Conservation (phyloP, 2,329 filamentous ascomycete genomes). For the Trichophyton verrucosum region DNA sequence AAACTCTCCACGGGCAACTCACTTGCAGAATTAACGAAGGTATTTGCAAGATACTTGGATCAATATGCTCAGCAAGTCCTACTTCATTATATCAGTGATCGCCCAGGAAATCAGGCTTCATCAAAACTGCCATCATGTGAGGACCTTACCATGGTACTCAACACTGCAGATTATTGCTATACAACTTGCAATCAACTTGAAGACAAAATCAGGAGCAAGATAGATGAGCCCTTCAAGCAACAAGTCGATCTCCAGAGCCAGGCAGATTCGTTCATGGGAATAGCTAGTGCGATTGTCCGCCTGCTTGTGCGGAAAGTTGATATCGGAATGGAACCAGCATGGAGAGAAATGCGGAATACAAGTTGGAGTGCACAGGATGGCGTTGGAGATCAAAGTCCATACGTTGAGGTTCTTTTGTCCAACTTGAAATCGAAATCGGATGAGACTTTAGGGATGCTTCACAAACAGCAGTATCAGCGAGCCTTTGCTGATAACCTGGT, state of each 20-base stretch:
- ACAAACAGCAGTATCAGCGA: slow-evolving; percentile 85
- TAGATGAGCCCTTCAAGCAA: slow-evolving; percentile 63
- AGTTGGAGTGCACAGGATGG: slow-evolving; percentile 90
- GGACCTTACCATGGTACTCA: slow-evolving; percentile 74
- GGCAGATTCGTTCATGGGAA: slow-evolving; percentile 87
- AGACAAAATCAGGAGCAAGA: slow-evolving; percentile 82
- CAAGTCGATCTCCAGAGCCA: slow-evolving; percentile 84
- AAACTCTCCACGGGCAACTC: slow-evolving; percentile 88
- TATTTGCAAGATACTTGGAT: slow-evolving; percentile 84
- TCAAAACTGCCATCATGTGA: slow-evolving; percentile 47
- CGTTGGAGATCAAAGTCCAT: slow-evolving; percentile 86
- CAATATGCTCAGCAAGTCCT: slow-evolving; percentile 91
- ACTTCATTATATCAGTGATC: slow-evolving; percentile 55
- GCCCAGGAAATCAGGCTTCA: slow-evolving; percentile 42
- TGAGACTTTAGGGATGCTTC: slow-evolving; percentile 63
- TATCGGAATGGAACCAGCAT: slow-evolving; percentile 66
- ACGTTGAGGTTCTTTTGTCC: slow-evolving; percentile 68
- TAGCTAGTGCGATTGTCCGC: slow-evolving; percentile 76
- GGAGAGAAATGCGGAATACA: slow-evolving; percentile 95
- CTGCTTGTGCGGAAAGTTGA: slow-evolving; percentile 76
- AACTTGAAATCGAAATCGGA: slow-evolving; percentile 58
- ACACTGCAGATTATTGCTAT: slow-evolving; percentile 97
- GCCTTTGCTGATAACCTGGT: slow-evolving; percentile 96
- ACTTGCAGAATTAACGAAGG: slow-evolving; percentile 70
- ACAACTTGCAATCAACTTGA: slow-evolving; percentile 84